Base-by-base conservation (phyloP, 2,329 filamentous ascomycete species). In the Ceratocystis ficicola region DNA sequence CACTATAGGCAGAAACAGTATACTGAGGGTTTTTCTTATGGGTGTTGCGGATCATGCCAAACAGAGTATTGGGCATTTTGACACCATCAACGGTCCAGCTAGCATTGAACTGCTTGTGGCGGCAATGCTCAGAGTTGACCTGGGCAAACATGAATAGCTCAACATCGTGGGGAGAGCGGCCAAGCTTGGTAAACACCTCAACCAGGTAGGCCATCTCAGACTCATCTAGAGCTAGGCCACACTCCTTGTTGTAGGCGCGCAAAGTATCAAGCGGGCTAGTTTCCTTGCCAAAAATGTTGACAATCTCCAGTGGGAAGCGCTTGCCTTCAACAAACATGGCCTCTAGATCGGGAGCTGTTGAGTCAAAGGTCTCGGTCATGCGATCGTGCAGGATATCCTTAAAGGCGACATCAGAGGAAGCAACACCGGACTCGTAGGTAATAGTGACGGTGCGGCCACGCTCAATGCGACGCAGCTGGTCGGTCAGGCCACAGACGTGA, bases 61-160 rank as follows among this genome's bases (percentile, higher is more conserved):
- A 99, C 6, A 99, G 81, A 70, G 87, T 93, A 73, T 88, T 83
- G 59, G 84, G 81, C 81, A 92, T 94, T 69, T 81, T 78, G 70
- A 88, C 80, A 64, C 92, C 92, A 74, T 99, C 92, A 71, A 99
- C 95, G 17, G 87, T 94, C 90, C 94, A 99, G 67, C 86, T 87
- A 32, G 94, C 92, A 75, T 99, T 99, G 83, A 99, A 99, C 71
- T 95, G 89, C 79, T 96, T 95, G 74, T 83, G 81, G 28, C 81
- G 79, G 70, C 81, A 96, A 76, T 97, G 93, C 80, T 99, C 94
- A 2, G 93, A 97, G 79, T 97, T 97, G 74, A 99, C 93, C 77
- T 99, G 94, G 17, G 93, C 93, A 75, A 97, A 99, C 94, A 97
- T 97, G 81, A 97, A 97, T 25, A 97, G 81, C 77, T 99, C 94